Conservation (phyloP, 1,139 yeast genomes). For the Candida tetrigidarum region DNA sequence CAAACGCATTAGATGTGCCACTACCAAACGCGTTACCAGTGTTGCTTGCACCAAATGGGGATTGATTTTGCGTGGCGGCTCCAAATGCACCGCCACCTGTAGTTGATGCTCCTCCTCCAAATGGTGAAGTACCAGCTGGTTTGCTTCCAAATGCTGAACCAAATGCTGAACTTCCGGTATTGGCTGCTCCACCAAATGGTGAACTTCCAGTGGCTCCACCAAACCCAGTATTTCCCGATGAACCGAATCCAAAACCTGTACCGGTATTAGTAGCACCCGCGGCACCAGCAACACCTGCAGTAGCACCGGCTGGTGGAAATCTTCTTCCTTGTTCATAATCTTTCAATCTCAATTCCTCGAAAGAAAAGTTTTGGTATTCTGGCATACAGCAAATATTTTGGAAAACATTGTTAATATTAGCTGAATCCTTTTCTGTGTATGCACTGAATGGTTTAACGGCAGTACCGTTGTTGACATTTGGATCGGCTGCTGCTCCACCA, state of each 20-base stretch:
- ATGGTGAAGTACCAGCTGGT: slow-evolving; percentile 21
- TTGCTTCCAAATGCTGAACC: slow-evolving; percentile 18
- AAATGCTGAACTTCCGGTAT: slow-evolving; percentile 22
- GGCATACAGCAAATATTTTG: slow-evolving; percentile 90
- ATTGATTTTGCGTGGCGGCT: slow-evolving; percentile 11
- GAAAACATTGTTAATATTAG: slow-evolving; percentile 60
- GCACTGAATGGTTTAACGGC: slow-evolving; percentile 69
- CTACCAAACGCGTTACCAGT: slow-evolving; percentile 19
- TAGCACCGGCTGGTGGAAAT: slow-evolving; percentile 51
- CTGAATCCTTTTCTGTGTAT: slow-evolving; percentile 72
- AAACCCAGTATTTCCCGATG: slow-evolving; percentile 16
- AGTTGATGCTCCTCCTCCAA: slow-evolving; percentile 12
- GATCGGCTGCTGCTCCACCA: slow-evolving; percentile 36
- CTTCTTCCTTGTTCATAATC: slow-evolving; percentile 83
- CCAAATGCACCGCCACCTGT: slow-evolving; percentile 21
- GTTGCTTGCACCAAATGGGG: slow-evolving; percentile 16
- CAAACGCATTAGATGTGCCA: slow-evolving; percentile 21
- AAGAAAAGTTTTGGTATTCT: slow-evolving; percentile 77
- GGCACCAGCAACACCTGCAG: slow-evolving; percentile 24
- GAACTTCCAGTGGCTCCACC: slow-evolving; percentile 18
- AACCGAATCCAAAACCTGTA: slow-evolving; percentile 40
- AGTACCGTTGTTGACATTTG: slow-evolving; percentile 66
- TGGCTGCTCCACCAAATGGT: slow-evolving; percentile 27
- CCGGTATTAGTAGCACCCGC: slow-evolving; percentile 21
- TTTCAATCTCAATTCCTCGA: slow-evolving; percentile 86